These are phyloP conservation scores for Paragyromitra xinjiangensis DNA, from an alignment of 495 filamentous ascomycete species.

Conservation along the genomic window DNA sequence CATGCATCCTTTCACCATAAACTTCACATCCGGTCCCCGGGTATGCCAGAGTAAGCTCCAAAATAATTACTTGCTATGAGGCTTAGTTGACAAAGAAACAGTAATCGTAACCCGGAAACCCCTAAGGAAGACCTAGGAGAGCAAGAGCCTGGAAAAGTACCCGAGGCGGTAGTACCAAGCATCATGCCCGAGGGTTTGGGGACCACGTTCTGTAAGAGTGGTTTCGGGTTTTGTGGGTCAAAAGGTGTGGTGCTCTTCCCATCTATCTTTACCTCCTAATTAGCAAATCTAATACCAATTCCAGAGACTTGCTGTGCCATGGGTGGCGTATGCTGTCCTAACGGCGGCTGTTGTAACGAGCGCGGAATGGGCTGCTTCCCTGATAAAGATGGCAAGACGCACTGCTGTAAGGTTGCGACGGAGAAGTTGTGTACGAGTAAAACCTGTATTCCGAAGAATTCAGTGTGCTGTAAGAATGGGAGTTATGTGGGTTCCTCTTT, in stretches of 20 bases:
- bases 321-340: conserved; percentile 48
- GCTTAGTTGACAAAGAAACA: neutral
- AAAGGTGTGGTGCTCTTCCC: conserved; percentile 12
- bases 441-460: conserved; percentile 51
- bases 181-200: conserved; percentile 33
- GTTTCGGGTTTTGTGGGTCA: conserved; percentile 41
- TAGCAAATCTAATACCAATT: neutral
- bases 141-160: conserved; percentile 35
- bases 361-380: conserved; percentile 47
- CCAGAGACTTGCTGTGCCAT: conserved; percentile 44
- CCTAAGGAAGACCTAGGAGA: conserved; percentile 28
- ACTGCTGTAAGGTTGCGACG: conserved; percentile 34
- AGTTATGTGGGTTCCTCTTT: conserved; percentile 29
- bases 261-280: neutral
- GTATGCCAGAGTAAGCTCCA: conserved; percentile 31
- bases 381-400: conserved; percentile 46
- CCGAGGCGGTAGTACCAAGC: conserved; percentile 24
- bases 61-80: neutral
- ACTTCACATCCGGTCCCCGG: conserved; percentile 8
- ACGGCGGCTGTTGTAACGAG: conserved; percentile 43
- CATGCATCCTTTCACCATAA: conserved; percentile 15
- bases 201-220: conserved; percentile 28
- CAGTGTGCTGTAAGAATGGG: conserved; percentile 42
- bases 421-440: conserved; percentile 50
- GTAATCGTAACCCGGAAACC: conserved; percentile 34